Percentiles rank a stretch among this genome's conserved stretches.
Evolutionary conservation across 1,139 yeast genomes (phyloP).

Genomic region (Kazachstania sp.): DNA sequence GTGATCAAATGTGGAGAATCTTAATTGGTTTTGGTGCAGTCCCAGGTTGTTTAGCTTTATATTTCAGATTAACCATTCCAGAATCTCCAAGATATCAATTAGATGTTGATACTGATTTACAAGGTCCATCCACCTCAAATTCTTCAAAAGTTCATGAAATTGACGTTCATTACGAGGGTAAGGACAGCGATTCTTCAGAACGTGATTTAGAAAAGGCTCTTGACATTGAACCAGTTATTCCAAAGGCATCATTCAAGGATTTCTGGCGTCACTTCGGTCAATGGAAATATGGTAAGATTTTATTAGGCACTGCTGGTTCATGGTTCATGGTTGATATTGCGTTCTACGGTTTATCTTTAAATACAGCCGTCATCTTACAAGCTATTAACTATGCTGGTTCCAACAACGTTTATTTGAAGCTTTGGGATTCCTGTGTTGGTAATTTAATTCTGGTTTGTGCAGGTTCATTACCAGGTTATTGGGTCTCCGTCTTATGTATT

Average conservation of each 20-base stretch:
- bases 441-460: conserved; percentile 84
- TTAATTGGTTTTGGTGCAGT: conserved; percentile 81
- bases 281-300: conserved; percentile 80
- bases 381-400: conserved; percentile 73
- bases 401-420: conserved; percentile 50
- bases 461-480: conserved; percentile 87
- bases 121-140: not conserved
- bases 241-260: conserved; percentile 46
- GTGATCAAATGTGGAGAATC: conserved; percentile 93
- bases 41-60: conserved; percentile 74
- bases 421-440: conserved; percentile 77
- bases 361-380: conserved; percentile 70
- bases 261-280: conserved; percentile 66
- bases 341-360: conserved; percentile 80
- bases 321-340: conserved; percentile 97
- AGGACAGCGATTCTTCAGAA: conserved; percentile 26
- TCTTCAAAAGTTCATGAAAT: not conserved
- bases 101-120: conserved; percentile 50
- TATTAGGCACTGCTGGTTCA: conserved; percentile 90
- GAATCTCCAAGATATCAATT: conserved; percentile 86
- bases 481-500: conserved; percentile 69
- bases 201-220: not conserved
- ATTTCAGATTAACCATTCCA: conserved; percentile 86
- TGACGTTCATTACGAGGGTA: conserved; percentile 25
- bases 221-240: conserved; percentile 22